These are phyloP conservation scores for Delphinella strobiligena DNA, from an alignment of 2,329 filamentous ascomycete genomes.

Conservation along the genomic window DNA sequence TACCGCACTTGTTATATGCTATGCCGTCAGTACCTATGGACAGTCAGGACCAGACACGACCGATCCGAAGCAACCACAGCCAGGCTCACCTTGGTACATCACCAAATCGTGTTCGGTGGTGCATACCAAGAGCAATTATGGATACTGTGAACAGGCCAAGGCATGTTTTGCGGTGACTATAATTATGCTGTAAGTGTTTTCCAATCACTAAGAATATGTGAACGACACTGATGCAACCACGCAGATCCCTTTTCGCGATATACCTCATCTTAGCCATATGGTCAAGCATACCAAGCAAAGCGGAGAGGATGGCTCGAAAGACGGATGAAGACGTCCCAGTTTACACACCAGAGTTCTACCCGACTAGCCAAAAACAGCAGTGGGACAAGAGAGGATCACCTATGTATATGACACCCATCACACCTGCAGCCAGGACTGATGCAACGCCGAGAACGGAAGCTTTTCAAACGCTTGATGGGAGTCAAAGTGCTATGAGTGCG, in stretches of 20 bases:
- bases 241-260: slow-evolving; percentile 47
- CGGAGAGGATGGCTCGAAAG: slow-evolving; percentile 18
- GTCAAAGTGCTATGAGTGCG: slow-evolving; percentile 10
- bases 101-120: slow-evolving; percentile 55
- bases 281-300: slow-evolving; percentile 35
- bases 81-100: slow-evolving; percentile 62
- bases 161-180: slow-evolving; percentile 51
- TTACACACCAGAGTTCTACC: too few species aligned
- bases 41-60: slow-evolving; percentile 63
- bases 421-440: slow-evolving; percentile 27
- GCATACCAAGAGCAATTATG: slow-evolving; percentile 24
- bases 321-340: too few species aligned
- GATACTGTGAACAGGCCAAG: slow-evolving; percentile 57
- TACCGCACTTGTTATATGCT: slow-evolving; percentile 47
- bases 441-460: slow-evolving; percentile 57
- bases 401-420: slow-evolving; percentile 31
- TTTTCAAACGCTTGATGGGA: slow-evolving; percentile 46
- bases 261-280: slow-evolving; percentile 50
- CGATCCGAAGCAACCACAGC: slow-evolving; percentile 50
- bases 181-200: slow-evolving; percentile 52
- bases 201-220: slow-evolving; percentile 5
- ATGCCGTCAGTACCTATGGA: slow-evolving; percentile 53
- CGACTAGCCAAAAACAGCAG: slow-evolving; percentile 33
- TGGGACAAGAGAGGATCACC: slow-evolving; percentile 44
- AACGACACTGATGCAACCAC: neutral